These are phyloP conservation scores for Porodaedalea pini DNA, from an alignment of 1,284 basidiomycete species.

Conservation along the genomic window DNA sequence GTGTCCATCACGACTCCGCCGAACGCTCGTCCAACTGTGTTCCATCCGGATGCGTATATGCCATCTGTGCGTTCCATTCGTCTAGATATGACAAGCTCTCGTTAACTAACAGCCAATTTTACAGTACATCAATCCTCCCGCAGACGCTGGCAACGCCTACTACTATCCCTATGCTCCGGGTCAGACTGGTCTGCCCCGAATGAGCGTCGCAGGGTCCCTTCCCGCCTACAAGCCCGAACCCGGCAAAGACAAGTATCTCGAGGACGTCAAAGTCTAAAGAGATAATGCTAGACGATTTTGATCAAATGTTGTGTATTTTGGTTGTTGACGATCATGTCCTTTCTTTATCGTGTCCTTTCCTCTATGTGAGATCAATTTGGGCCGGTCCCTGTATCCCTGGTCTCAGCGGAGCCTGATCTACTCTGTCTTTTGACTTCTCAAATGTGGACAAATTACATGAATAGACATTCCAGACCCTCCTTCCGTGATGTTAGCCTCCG, in stretches of 20 bases:
- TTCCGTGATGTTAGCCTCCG: no score
- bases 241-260: conserved; percentile 6
- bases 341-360: no score
- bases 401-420: no score
- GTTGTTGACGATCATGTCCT: no score
- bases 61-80: conserved; percentile 38
- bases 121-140: conserved; percentile 34
- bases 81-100: not conserved
- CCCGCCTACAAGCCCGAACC: conserved; percentile 4
- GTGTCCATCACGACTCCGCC: conserved; percentile 41
- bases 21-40: conserved; percentile 32
- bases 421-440: no score
- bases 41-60: conserved; percentile 43
- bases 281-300: not conserved
- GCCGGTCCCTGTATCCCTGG: no score
- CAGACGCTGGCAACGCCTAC: conserved; percentile 27
- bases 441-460: no score
- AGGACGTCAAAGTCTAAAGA: conserved; percentile 15
- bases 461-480: no score
- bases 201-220: conserved; percentile 28
- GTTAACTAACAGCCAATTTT: conserved; percentile 13
- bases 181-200: conserved; percentile 28
- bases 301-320: no score
- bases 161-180: conserved; percentile 29
- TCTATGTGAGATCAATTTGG: no score